A percentile compares a stretch with the other conserved stretches of the same genome.
Conservation (phyloP, 257 asterid species). For the Verbena officinalis region DNA sequence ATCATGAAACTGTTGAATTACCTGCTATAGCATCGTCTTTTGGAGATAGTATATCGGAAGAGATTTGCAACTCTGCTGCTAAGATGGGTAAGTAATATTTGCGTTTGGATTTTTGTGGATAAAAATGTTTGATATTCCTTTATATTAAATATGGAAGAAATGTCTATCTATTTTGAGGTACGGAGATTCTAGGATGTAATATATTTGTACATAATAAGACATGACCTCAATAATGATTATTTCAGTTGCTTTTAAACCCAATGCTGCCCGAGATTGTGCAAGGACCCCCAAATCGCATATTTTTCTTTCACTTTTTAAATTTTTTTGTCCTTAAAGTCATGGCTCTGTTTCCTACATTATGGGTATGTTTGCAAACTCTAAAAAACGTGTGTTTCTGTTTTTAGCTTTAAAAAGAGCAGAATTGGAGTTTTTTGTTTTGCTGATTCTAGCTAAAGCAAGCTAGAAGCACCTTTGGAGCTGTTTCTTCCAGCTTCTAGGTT, state of each 20-base stretch:
- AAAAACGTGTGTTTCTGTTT: too few species aligned
- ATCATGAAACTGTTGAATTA: slow-evolving; percentile 64
- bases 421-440: too few species aligned
- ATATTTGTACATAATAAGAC: not conserved
- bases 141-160: not conserved
- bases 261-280: not conserved
- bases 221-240: not conserved
- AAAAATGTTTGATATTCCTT: not conserved
- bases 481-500: too few species aligned
- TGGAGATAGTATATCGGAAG: slow-evolving; percentile 80
- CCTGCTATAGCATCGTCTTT: slow-evolving; percentile 71
- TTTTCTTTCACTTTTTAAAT: too few species aligned
- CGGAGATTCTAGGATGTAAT: not conserved
- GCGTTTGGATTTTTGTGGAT: not conserved
- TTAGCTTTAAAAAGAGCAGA: too few species aligned
- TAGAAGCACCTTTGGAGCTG: too few species aligned
- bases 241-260: not conserved
- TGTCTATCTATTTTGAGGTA: not conserved
- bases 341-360: too few species aligned
- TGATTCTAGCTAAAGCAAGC: too few species aligned
- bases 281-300: not conserved
- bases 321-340: too few species aligned
- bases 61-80: slow-evolving; percentile 92
- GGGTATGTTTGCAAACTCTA: too few species aligned
- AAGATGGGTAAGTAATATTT: slow-evolving; percentile 75